Evolutionary conservation across 179 eudicot species (phyloP).

Genomic region (Pouteria campechiana): DNA sequence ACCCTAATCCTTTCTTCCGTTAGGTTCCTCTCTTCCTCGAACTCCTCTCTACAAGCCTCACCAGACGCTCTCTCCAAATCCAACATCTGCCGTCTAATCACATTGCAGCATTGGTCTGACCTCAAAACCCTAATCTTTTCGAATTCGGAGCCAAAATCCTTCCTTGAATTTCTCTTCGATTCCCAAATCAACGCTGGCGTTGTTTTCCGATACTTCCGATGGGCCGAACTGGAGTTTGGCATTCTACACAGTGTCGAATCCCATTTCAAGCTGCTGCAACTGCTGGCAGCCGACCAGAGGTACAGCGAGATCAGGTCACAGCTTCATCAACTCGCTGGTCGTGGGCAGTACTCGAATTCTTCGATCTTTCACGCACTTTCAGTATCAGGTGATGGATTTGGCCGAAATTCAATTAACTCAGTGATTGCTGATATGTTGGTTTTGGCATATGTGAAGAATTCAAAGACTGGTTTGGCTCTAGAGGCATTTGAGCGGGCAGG

Average conservation of each 20-base stretch:
- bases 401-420: conserved; percentile 9
- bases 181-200: neutral
- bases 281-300: conserved; percentile 6
- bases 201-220: conserved; percentile 5
- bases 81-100: neutral
- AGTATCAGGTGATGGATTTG: neutral
- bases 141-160: neutral
- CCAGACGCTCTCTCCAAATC: too few species aligned
- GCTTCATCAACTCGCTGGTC: conserved; percentile 5
- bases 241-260: conserved; percentile 2
- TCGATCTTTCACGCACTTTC: conserved; percentile 11
- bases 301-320: conserved; percentile 7
- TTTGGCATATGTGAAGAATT: conserved; percentile 4
- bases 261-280: conserved; percentile 1
- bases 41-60: too few species aligned
- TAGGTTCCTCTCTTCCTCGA: too few species aligned
- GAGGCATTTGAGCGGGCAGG: conserved; percentile 15
- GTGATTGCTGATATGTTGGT: conserved; percentile 16
- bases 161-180: neutral
- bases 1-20: too few species aligned
- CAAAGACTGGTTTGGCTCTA: conserved; percentile 7
- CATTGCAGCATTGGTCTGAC: conserved; percentile 7
- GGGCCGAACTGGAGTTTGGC: conserved; percentile 6
- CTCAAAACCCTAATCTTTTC: conserved; percentile 6
- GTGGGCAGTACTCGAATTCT: conserved; percentile 3